phyloP scores from a whole-genome alignment of 768 basidiomycete genomes.

The Gyrodon lividus region DNA sequence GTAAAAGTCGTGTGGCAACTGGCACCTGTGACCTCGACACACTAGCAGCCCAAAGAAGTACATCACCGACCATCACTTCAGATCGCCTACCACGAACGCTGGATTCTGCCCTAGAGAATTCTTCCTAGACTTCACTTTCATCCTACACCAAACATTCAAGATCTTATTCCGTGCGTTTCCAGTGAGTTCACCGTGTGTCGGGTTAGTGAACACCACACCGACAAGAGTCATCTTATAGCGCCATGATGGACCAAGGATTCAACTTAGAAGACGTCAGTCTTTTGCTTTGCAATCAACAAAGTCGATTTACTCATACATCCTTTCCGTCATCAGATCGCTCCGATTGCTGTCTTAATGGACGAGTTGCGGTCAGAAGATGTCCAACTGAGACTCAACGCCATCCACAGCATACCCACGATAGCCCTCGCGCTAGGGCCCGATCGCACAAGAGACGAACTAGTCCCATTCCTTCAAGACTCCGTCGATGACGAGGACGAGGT shows the following conservation, averaged over 20 bases:
- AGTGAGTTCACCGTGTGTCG: not conserved
- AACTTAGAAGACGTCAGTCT: conserved; percentile 64
- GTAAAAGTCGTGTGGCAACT: no score
- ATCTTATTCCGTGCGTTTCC: not conserved
- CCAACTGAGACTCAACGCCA: conserved; percentile 91
- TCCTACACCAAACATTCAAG: not conserved
- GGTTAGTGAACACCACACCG: not conserved
- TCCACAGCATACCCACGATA: conserved; percentile 97
- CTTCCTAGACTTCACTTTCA: conserved; percentile 3
- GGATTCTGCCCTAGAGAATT: conserved; percentile 1
- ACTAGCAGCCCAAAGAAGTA: conserved; percentile 12
- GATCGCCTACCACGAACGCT: not conserved
- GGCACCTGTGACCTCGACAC: not conserved
- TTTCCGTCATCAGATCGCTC: conserved; percentile 63
- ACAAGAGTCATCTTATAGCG: conserved; percentile 4
- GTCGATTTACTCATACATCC: conserved; percentile 19
- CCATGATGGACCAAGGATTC: conserved; percentile 66
- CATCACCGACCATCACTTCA: conserved; percentile 5
- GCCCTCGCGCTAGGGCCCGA: conserved; percentile 94
- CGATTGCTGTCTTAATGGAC: conserved; percentile 97
- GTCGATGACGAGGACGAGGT: conserved; percentile 99
- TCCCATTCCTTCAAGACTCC: conserved; percentile 98
- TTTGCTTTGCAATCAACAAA: conserved; percentile 4
- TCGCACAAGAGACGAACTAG: conserved; percentile 91
- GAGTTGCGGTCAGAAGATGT: conserved; percentile 98